Evolutionary conservation across 495 filamentous ascomycete genomes (phyloP).

Genomic region (Clavariopsis aquatica): DNA sequence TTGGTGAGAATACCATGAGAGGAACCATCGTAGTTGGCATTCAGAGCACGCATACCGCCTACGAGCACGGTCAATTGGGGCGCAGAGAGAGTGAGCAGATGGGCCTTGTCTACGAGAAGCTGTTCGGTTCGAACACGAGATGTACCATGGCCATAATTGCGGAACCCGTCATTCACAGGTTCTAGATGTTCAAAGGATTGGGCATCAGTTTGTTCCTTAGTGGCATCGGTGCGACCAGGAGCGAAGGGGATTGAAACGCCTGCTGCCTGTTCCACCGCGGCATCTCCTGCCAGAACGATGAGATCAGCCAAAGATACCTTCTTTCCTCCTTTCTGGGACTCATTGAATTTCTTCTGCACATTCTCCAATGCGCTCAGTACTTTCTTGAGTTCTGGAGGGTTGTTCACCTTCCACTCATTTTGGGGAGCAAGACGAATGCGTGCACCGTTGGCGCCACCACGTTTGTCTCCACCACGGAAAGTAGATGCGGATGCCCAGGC

Average conservation of each 20-base stretch:
- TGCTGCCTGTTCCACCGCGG: constrained; percentile 43
- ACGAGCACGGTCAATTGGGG: constrained; percentile 68
- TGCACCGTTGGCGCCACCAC: constrained; percentile 72
- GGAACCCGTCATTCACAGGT: constrained; percentile 68
- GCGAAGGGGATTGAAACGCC: constrained; percentile 42
- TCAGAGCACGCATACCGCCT: constrained; percentile 66
- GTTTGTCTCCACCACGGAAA: constrained; percentile 75
- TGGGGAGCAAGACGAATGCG: constrained; percentile 71
- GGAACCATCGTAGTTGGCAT: constrained; percentile 67
- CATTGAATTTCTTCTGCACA: constrained; percentile 64
- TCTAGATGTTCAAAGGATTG: constrained; percentile 63
- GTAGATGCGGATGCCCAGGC: constrained; percentile 72
- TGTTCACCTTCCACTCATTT: constrained; percentile 68
- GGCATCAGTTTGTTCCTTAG: constrained; percentile 65
- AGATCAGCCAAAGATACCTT: constrained; percentile 70
- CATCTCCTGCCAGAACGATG: constrained; percentile 64
- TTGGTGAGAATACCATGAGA: constrained; percentile 62
- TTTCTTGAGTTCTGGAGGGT: constrained; percentile 59
- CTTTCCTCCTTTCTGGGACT: constrained; percentile 52
- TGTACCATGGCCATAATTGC: constrained; percentile 66
- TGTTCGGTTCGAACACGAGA: constrained; percentile 62
- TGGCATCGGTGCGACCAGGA: constrained; percentile 47
- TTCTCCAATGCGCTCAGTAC: constrained; percentile 60
- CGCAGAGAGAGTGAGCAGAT: constrained; percentile 65
- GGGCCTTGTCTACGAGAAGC: constrained; percentile 66